These are phyloP conservation scores for Saksenaea oblongispora DNA, from an alignment of 371 early-diverging fungal genomes.

Conservation along the genomic window DNA sequence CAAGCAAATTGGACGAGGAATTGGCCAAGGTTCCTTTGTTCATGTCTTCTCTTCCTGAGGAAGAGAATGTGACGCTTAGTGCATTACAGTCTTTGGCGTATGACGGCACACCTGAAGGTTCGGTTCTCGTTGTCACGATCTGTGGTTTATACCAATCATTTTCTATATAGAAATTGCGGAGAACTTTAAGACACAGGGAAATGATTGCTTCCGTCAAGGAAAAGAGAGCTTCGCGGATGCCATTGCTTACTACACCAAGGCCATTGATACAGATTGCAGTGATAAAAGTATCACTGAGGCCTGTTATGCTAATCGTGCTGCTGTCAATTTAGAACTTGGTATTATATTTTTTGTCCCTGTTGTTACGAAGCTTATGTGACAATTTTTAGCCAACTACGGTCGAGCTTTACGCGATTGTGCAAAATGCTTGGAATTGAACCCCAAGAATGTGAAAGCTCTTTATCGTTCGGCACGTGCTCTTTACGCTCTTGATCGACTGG, in stretches of 20 bases:
- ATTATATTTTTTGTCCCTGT: conserved; percentile 19
- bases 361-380: not conserved
- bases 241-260: conserved; percentile 84
- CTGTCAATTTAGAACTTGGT: conserved; percentile 88
- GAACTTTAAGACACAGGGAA: conserved; percentile 96
- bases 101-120: conserved; percentile 95
- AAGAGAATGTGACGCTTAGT: conserved; percentile 76
- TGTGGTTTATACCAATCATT: not conserved
- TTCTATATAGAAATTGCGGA: conserved; percentile 80
- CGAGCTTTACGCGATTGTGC: conserved; percentile 88
- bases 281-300: conserved; percentile 77
- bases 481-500: conserved; percentile 71
- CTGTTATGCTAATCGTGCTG: conserved; percentile 89
- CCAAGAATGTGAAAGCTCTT: conserved; percentile 86
- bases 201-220: conserved; percentile 84
- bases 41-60: conserved; percentile 82
- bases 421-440: conserved; percentile 77
- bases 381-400: conserved; percentile 71
- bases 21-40: conserved; percentile 87
- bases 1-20: conserved; percentile 57
- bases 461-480: conserved; percentile 90
- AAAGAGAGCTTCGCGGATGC: conserved; percentile 76
- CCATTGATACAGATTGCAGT: conserved; percentile 77
- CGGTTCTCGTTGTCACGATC: not conserved
- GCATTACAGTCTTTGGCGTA: conserved; percentile 89